phyloP scores from a whole-genome alignment of 129 eudicot species.

The Pseudognaphalium luteoalbum region DNA sequence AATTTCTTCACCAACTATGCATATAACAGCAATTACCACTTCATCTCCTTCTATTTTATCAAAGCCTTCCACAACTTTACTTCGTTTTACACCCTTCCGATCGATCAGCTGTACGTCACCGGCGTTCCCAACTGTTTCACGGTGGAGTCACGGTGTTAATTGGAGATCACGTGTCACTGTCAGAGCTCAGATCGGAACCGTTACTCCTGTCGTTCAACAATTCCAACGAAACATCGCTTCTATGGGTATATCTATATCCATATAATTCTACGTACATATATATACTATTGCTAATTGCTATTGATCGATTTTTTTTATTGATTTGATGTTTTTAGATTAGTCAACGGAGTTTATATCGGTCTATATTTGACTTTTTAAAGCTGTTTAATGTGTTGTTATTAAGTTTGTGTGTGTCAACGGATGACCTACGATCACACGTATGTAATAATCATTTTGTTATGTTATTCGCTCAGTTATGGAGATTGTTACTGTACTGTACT shows the following conservation, averaged over 20 bases:
- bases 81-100: slow-evolving; percentile 16
- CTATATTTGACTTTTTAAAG: neutral
- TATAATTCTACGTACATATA: neutral
- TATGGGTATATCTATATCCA: slow-evolving; percentile 52
- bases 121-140: slow-evolving; percentile 38
- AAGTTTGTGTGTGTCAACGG: slow-evolving; percentile 12
- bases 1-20: neutral
- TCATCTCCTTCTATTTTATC: slow-evolving; percentile 35
- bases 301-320: slow-evolving; percentile 16
- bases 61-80: slow-evolving; percentile 12
- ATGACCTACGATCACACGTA: slow-evolving; percentile 17
- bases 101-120: slow-evolving; percentile 28
- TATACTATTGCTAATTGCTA: neutral
- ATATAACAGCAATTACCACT: slow-evolving; percentile 21
- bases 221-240: slow-evolving; percentile 54
- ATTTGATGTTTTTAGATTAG: slow-evolving; percentile 8
- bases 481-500: too few species aligned
- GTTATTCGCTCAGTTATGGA: neutral
- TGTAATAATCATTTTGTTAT: neutral
- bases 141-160: slow-evolving; percentile 61
- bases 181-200: slow-evolving; percentile 54
- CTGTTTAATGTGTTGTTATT: neutral
- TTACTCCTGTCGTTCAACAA: slow-evolving; percentile 44
- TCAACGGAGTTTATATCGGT: neutral
- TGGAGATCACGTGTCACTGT: slow-evolving; percentile 54